Base-by-base conservation (phyloP, 345 rosid genomes). In the Eucalyptus polyanthemos region DNA sequence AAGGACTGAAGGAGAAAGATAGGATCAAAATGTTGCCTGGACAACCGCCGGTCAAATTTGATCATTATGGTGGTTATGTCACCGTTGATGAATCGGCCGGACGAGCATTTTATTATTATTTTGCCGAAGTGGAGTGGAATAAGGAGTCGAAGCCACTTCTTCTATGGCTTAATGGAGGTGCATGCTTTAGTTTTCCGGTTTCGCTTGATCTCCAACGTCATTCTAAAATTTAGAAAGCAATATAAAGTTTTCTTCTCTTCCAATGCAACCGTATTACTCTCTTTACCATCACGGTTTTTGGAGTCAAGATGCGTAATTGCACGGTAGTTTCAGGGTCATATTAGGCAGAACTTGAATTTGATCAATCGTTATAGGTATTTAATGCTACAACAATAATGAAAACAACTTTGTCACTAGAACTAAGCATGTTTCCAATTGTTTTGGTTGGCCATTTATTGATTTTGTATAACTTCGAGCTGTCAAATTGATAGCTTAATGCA, bases 1-100 rank as follows among this genome's bases (percentile, higher is more conserved):
- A 88, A 44, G 95, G 94, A 51, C 24, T 90, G 76, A 96, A 94
- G 65, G 96, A 96, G 87, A 90, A 86, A 10, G 98, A 95, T 44
- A 91, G 29, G 88, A 89, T 89, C 29, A 6, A 5, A 11, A 45
- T 10, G n/a, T 86, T 89, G 31, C 90, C 91, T 34, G 91, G 91
- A 47, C 91, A 89, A 21, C 89, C 91, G 34, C 81, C 40, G 11
- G 87, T 87, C 10, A 60, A 87, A 12, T 89, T 89, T 24, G 62
- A 80, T 87, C 91, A 89, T 7, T 89, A 89, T 51, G 89, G 91
- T 0, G 91, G 91, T 47, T 87, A 87, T n/a, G 87, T 89, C 37
- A 89, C 91, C 6, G 83, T 87, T 3, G 60, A 62, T 31, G 58
- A 80, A 42, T 27, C 7, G 4, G 76, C 89, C 17, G 87, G 89